A percentile compares a stretch with the other conserved stretches of the same genome.
Conservation (phyloP, 2,329 filamentous ascomycete species). For the Leptographium wingfieldii region DNA sequence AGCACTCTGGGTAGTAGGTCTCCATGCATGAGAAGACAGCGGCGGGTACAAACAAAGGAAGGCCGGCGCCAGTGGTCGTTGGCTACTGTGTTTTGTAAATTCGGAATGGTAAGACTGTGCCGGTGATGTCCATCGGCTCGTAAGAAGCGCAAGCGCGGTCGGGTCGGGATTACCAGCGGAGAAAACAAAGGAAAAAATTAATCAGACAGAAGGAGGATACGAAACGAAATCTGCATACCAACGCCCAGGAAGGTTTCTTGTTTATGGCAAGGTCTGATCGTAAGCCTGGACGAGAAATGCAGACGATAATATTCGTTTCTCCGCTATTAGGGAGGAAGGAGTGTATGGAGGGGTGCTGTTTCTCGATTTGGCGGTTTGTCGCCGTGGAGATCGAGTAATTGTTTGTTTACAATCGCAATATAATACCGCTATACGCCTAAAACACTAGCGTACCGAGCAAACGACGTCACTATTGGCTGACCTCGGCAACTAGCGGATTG, state of each 20-base stretch:
- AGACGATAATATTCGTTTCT: background rate
- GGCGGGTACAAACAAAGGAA: background rate
- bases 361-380: slow-evolving; percentile 10
- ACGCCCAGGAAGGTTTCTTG: background rate
- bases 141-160: background rate
- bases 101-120: background rate
- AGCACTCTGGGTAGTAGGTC: background rate
- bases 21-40: slow-evolving; percentile 3
- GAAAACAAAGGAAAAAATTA: slow-evolving; percentile 1
- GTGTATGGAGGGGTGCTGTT: slow-evolving; percentile 9
- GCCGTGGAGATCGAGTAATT: slow-evolving; percentile 12
- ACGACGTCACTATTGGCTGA: background rate
- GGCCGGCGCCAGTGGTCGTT: background rate
- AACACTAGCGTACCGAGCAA: background rate
- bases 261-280: background rate
- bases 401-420: slow-evolving; percentile 14
- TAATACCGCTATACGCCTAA: background rate
- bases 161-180: background rate
- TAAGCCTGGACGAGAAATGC: background rate
- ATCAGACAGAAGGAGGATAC: background rate
- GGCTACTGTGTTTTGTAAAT: background rate
- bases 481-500: background rate
- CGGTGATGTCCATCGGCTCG: background rate
- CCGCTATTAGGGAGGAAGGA: slow-evolving; percentile 4
- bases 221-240: slow-evolving; percentile 10